Evolutionary conservation across 768 basidiomycete species (phyloP).

Genomic region (Agaricus subrufescens): DNA sequence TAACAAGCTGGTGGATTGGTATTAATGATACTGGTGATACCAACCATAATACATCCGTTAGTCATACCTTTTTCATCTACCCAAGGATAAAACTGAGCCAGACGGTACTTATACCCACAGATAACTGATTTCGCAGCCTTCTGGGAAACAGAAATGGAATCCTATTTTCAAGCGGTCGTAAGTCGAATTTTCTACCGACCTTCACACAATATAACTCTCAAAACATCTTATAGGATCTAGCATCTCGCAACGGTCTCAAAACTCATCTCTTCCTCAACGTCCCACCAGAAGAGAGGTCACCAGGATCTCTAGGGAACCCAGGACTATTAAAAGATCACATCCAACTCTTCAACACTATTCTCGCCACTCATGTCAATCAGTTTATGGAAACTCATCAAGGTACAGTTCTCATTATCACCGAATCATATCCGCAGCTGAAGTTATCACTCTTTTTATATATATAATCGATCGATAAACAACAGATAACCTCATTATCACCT

Average conservation of each 20-base stretch:
- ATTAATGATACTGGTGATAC: conserved; percentile 57
- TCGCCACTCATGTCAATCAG: conserved; percentile 26
- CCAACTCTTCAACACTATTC: conserved; percentile 35
- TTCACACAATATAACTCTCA: background rate
- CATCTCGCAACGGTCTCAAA: conserved; percentile 34
- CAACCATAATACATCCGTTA: conserved; percentile 31
- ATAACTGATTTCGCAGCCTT: conserved; percentile 44
- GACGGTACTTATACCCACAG: conserved; percentile 17
- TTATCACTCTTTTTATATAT: background rate
- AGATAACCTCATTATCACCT: conserved; percentile 38
- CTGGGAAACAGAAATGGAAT: conserved; percentile 44
- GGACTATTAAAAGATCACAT: conserved; percentile 35
- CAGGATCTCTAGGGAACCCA: conserved; percentile 28
- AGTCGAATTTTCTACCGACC: too few relatives aligned
- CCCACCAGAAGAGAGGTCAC: conserved; percentile 49
- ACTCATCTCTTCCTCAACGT: conserved; percentile 53
- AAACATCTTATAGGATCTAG: conserved; percentile 19
- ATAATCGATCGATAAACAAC: background rate
- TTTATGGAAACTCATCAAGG: conserved; percentile 35
- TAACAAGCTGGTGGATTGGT: conserved; percentile 56
- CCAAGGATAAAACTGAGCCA: background rate
- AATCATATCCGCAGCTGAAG: background rate
- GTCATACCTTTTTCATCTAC: background rate
- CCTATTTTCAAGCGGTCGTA: conserved; percentile 48
- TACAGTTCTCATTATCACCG: conserved; percentile 9